Base-by-base conservation (phyloP, 2,329 filamentous ascomycete species). In the Blastomyces gilchristii region DNA sequence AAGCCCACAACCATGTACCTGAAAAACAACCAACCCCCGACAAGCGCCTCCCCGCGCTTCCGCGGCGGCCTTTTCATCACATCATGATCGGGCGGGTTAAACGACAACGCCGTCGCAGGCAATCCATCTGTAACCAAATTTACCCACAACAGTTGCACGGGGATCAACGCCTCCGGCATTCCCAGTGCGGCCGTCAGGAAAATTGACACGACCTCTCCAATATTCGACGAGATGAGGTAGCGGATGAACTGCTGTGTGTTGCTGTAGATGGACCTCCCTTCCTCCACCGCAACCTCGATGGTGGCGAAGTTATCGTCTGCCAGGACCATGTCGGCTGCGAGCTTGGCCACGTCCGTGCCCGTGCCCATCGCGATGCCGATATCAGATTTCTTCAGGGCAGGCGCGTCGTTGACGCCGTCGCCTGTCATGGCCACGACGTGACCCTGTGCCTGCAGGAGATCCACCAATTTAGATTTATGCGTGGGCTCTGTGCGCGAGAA, bases 161-260 rank as follows among this genome's bases (percentile, higher is more conserved):
- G 94, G 63, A 99, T 93, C 64, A 99, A 82, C 68, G 94, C 94
- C 78, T 99, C 95, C 25, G 94, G 94, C 91, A 99, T 96, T 68
- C 95, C 95, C 65, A 95, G 82, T 16, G 94, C 94, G 34, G 94
- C 94, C 14, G 94, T 99, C 70, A 99, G 79, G 83, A 99, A 99
- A 77, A 99, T 99, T 11, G 94, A 97, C 45, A 99, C 94, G 45
- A 99, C 94, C 76, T 99, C 94, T 71, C 94, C 95, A 68, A 99
- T 99, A 80, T 99, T 99, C 67, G 93, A 97, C 9, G 93, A 97
- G 75, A 99, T 99, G 65, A 99, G 84, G 76, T 99, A 99, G 59
- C 95, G 90, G 78, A 99, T 99, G 78, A 99, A 99, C 76, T 99
- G 94, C 75, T 99, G 94, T 6, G 94, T 99, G 82, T 99, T 99